Evolutionary conservation across 176 grass and related monocot species (phyloP).

Genomic region (Areca catechu): DNA sequence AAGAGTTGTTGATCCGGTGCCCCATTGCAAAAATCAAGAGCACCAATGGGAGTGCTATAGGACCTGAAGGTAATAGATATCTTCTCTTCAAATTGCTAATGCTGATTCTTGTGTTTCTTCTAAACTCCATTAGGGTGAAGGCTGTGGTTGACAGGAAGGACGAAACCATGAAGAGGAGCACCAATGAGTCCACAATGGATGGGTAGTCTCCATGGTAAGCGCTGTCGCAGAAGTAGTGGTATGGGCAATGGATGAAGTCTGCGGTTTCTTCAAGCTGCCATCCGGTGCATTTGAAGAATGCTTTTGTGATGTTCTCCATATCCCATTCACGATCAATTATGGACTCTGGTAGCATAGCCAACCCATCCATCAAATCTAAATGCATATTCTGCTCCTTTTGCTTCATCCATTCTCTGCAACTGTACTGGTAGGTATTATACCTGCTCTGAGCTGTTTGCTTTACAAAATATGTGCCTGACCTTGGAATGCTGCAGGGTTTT

Average conservation of each 20-base stretch:
- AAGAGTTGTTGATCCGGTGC: conserved; percentile 59
- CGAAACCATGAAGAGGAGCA: conserved; percentile 50
- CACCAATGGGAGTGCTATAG: conserved; percentile 60
- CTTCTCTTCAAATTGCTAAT: conserved; percentile 41
- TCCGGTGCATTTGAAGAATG: conserved; percentile 87
- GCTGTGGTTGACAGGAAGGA: conserved; percentile 57
- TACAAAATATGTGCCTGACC: background rate
- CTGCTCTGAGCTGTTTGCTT: conserved; percentile 9
- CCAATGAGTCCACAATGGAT: conserved; percentile 36
- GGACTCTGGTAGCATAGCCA: too few species aligned
- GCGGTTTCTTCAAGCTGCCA: conserved; percentile 97
- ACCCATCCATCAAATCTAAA: too few species aligned
- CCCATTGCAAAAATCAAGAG: conserved; percentile 81
- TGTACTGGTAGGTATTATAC: conserved; percentile 20
- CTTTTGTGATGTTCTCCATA: conserved; percentile 27
- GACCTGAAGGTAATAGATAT: conserved; percentile 79
- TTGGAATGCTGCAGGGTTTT: conserved; percentile 61
- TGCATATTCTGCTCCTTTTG: background rate
- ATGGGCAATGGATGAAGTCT: conserved; percentile 83
- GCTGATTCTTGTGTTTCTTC: conserved; percentile 5
- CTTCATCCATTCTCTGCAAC: background rate
- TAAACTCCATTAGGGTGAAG: conserved; percentile 63
- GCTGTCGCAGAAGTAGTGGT: conserved; percentile 99
- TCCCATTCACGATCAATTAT: background rate
- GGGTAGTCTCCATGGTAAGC: conserved; percentile 65